Conservation (phyloP, 192 early-diverging fungal species). For the Backusella mclennaniae region DNA sequence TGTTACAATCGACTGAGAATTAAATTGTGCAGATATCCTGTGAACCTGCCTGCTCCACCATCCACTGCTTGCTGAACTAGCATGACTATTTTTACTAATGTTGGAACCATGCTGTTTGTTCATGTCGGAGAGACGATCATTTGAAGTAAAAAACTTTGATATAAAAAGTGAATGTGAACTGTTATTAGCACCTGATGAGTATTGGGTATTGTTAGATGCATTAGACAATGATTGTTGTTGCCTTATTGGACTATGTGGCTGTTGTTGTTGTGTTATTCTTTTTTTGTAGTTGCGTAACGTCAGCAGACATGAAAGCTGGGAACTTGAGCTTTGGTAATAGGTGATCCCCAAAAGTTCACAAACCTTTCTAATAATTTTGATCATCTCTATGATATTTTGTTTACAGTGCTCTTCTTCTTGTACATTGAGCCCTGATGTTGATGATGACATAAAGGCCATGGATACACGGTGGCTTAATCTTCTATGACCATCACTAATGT, state of each 20-base stretch:
- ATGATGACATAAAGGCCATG: constrained; percentile 4
- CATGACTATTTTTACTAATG: neutral
- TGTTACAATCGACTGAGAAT: constrained; percentile 6
- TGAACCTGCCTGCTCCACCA: constrained; percentile 1
- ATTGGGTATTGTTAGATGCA: neutral
- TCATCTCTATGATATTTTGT: constrained; percentile 7
- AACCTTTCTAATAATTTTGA: constrained; percentile 9
- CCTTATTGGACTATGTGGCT: neutral
- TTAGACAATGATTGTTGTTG: neutral
- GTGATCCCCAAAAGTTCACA: constrained; percentile 35
- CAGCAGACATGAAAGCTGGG: constrained; percentile 23
- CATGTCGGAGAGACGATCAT: constrained; percentile 6
- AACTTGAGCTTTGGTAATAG: constrained; percentile 18
- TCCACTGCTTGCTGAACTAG: neutral
- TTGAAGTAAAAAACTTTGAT: constrained; percentile 11
- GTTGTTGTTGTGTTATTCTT: neutral
- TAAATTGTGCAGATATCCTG: constrained; percentile 9
- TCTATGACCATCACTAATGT: neutral
- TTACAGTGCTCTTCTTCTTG: neutral
- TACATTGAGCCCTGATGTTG: neutral
- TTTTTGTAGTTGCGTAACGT: constrained; percentile 25
- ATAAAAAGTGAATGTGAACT: constrained; percentile 8
- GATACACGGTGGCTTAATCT: constrained; percentile 3
- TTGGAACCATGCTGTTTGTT: neutral
- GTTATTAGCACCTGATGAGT: neutral